A percentile compares a stretch with the other conserved stretches of the same genome.
Conservation (phyloP, 2,329 filamentous ascomycete species). For the Sporothrix protearum region DNA sequence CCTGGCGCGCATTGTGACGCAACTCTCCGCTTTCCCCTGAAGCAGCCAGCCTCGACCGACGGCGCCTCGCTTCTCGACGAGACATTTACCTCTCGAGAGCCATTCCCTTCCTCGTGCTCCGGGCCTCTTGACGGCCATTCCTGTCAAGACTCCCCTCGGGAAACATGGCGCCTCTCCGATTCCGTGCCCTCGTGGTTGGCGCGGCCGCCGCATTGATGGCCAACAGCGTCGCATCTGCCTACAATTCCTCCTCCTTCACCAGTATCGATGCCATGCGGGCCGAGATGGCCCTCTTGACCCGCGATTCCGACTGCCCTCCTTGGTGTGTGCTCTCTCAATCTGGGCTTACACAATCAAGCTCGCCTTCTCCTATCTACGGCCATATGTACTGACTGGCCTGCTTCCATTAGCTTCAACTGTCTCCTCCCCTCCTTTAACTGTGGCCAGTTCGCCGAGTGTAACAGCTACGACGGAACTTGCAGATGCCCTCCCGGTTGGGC, state of each 20-base stretch:
- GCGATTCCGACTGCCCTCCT: constrained; percentile 74
- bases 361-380: too few species aligned
- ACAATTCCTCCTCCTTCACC: constrained; percentile 48
- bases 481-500: constrained; percentile 88
- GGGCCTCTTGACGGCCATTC: not conserved
- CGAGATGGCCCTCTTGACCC: constrained; percentile 67
- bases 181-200: constrained; percentile 41
- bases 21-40: not conserved
- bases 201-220: constrained; percentile 41
- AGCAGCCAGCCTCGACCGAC: constrained; percentile 4
- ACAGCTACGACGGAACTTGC: constrained; percentile 87
- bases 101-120: not conserved
- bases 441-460: constrained; percentile 85
- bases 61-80: not conserved
- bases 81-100: not conserved
- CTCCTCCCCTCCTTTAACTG: constrained; percentile 89
- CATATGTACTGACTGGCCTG: constrained; percentile 9
- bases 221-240: constrained; percentile 36
- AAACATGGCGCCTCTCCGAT: constrained; percentile 31
- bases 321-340: constrained; percentile 49
- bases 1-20: constrained; percentile 16
- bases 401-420: constrained; percentile 82
- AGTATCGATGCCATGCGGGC: constrained; percentile 59
- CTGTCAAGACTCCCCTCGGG: not conserved
- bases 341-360: not conserved